Conservation (phyloP, 1,139 yeast species). For the Saccharomyces hybrid region DNA sequence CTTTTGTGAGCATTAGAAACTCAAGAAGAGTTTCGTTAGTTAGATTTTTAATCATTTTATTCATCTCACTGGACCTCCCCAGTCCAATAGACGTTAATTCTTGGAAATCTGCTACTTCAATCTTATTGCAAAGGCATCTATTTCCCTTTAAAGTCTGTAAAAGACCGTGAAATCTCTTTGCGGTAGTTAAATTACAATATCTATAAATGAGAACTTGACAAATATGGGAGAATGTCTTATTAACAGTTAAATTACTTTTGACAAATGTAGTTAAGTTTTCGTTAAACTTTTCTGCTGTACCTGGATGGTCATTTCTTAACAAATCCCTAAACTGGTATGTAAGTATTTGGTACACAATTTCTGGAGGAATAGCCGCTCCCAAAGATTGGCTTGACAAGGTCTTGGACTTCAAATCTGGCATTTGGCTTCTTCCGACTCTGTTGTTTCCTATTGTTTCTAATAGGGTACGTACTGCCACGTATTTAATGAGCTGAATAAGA, state of each 20-base stretch:
- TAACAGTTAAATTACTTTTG: conserved; percentile 33
- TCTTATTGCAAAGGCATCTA: conserved; percentile 54
- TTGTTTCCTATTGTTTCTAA: background rate
- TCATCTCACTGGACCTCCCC: conserved; percentile 86
- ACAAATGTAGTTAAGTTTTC: conserved; percentile 33
- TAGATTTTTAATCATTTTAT: conserved; percentile 85
- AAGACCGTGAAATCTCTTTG: conserved; percentile 72
- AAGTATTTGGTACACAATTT: conserved; percentile 34
- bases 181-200: conserved; percentile 55
- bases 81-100: conserved; percentile 86
- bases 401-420: background rate
- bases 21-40: conserved; percentile 62
- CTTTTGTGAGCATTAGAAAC: conserved; percentile 54
- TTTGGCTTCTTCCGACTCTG: background rate
- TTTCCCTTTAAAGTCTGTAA: conserved; percentile 46
- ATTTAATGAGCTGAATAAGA: background rate
- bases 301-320: conserved; percentile 35
- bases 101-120: conserved; percentile 75
- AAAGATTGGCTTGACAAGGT: background rate
- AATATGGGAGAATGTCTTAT: conserved; percentile 33
- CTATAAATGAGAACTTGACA: conserved; percentile 33
- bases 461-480: background rate
- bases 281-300: conserved; percentile 31
- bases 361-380: conserved; percentile 29
- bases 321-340: conserved; percentile 36